Evolutionary conservation across 768 basidiomycete species (phyloP).

Genomic region (Megacollybia marginata): DNA sequence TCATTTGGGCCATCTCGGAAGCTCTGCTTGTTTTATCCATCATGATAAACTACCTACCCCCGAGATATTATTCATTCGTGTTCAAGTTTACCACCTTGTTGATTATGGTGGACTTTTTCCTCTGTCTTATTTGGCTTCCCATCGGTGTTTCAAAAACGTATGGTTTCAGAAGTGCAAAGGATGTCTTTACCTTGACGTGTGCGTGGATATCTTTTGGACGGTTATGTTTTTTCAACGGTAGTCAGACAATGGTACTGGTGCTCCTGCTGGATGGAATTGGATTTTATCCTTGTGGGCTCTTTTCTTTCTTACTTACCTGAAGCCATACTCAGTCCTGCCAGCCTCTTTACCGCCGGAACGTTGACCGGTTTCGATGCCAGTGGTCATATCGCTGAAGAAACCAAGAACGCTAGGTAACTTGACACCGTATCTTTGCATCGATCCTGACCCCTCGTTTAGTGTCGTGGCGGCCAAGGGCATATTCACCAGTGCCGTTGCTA

Average conservation of each 20-base stretch:
- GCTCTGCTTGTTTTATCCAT: constrained; percentile 62
- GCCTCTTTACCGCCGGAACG: constrained; percentile 81
- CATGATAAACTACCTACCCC: constrained; percentile 81
- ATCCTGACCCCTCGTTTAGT: constrained; percentile 24
- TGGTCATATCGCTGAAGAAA: constrained; percentile 85
- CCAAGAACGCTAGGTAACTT: constrained; percentile 64
- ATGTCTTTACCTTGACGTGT: constrained; percentile 82
- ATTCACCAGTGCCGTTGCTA: constrained; percentile 67
- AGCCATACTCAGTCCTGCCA: constrained; percentile 14
- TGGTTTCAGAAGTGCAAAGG: constrained; percentile 77
- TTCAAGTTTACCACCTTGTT: constrained; percentile 72
- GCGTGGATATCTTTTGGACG: constrained; percentile 2
- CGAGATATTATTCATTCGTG: constrained; percentile 60
- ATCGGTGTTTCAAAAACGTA: constrained; percentile 87
- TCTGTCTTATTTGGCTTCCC: constrained; percentile 88
- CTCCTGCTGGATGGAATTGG: constrained; percentile 88
- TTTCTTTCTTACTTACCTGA: constrained; percentile 1
- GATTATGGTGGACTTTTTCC: constrained; percentile 81
- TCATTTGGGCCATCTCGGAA: constrained; percentile 82
- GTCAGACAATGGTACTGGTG: constrained; percentile 83
- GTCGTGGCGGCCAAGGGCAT: constrained; percentile 80
- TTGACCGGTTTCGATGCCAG: constrained; percentile 89
- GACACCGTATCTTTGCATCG: neutral
- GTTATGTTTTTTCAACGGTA: constrained; percentile 2
- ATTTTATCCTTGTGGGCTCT: constrained; percentile 65